Base-by-base conservation (phyloP, 1,284 basidiomycete species). In the Cryptococcus amylolentus region DNA sequence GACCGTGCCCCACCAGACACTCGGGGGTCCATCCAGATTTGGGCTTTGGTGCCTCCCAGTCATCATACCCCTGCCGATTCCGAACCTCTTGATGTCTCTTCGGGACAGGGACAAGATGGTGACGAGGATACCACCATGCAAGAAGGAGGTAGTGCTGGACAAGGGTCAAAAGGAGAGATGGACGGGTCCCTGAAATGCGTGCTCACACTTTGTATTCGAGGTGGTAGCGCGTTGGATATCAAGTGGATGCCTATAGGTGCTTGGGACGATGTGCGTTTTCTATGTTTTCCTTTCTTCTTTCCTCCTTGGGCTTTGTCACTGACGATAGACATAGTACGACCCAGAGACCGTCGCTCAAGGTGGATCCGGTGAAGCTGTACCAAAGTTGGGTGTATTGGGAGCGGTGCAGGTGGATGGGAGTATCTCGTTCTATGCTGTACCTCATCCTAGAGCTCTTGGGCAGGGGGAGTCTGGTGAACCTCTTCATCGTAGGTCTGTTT, bases 161-260 rank as follows among this genome's bases (percentile, higher is more conserved):
- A 35, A 10, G 31, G 31, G 31, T 35, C 31, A 10, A 35, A 35
- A 35, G 31, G 31, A 10, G 7, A 35, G 31, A 35, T 35, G 31
- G 31, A 35, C 10, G 55, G 51, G 9, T 41, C 40, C 1, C 67
- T 69, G 63, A 50, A 39, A 12, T 76, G 75, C 56, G 70, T 72
- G 59, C 47, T 76, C 46, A 68, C 76, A 0, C 65, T 95, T 0
- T 92, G 90, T 63, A 63, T 90, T 5, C 85, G 91, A 18, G 81
- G 82, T 27, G 89, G 90, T 0, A 82, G 87, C 4, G 88, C 85
- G 4, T 82, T 85, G 62, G 86, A 89, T 51, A 69, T 92, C 16
- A 89, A 87, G 74, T 96, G 92, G 91, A 93, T 91, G 76, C 92
- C 91, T 4, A 71, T 90, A 39, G 90, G 90, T 0, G 83, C 86